Percentiles rank a stretch among this genome's conserved stretches.
phyloP scores from a whole-genome alignment of 2,329 filamentous ascomycete genomes.

The Beauveria varroae region DNA sequence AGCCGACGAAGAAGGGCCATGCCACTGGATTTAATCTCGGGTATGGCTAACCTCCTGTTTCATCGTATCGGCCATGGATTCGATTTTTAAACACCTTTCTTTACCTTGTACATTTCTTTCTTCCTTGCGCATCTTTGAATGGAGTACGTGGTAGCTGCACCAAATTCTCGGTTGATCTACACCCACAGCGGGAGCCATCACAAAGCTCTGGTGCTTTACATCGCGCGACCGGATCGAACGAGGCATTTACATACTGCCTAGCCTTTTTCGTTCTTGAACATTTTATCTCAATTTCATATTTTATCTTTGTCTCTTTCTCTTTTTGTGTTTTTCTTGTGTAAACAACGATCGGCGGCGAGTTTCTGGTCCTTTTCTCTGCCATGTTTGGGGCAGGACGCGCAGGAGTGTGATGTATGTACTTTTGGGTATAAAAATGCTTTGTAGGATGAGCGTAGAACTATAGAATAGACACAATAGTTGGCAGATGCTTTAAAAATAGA shows the following conservation, averaged over 20 bases:
- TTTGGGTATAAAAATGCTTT: neutral
- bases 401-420: neutral
- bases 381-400: neutral
- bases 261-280: neutral
- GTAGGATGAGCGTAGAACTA: neutral
- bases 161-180: too few relatives aligned
- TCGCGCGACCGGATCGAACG: neutral
- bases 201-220: neutral
- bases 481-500: neutral
- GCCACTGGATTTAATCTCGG: slow-evolving; percentile 29
- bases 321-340: slow-evolving; percentile 2
- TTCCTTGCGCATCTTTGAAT: neutral
- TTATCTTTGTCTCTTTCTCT: slow-evolving; percentile 2
- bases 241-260: neutral
- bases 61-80: too few relatives aligned
- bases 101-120: neutral
- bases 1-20: slow-evolving; percentile 39
- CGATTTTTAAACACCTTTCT: too few relatives aligned
- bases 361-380: neutral
- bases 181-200: too few relatives aligned
- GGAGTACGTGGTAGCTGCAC: neutral
- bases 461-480: neutral
- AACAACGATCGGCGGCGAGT: neutral
- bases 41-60: slow-evolving; percentile 24
- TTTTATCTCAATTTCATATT: neutral